Percentiles rank a stretch among this genome's conserved stretches.
Evolutionary conservation across 176 grass and related monocot species (phyloP).

Genomic region (Cenchrus fungigraminus): DNA sequence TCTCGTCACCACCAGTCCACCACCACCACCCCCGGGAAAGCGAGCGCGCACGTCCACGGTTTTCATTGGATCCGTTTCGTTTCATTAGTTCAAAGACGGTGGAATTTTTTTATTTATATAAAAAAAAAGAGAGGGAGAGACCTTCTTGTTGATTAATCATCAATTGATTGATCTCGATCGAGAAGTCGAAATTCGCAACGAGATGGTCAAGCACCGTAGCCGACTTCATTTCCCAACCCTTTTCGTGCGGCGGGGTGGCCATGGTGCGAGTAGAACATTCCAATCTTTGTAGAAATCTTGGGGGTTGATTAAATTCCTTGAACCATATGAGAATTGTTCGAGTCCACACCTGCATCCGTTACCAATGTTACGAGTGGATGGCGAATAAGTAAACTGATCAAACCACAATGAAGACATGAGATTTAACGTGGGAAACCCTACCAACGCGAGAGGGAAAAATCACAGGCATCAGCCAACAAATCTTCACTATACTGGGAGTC

Average conservation of each 20-base stretch:
- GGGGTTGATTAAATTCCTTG: background rate
- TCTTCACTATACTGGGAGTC: too few species aligned
- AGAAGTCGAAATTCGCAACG: background rate
- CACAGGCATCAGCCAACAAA: too few species aligned
- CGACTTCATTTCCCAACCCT: background rate
- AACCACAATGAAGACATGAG: too few species aligned
- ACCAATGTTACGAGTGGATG: too few species aligned
- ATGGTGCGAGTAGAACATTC: background rate
- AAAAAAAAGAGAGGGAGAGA: too few species aligned
- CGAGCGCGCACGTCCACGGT: constrained; percentile 18
- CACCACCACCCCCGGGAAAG: constrained; percentile 4
- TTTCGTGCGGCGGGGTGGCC: background rate
- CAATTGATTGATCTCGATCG: background rate
- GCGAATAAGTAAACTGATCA: too few species aligned
- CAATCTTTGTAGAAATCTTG: background rate
- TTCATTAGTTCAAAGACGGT: constrained; percentile 12
- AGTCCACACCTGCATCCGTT: background rate
- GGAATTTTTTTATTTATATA: background rate
- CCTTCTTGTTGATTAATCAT: background rate
- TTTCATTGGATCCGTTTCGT: constrained; percentile 27
- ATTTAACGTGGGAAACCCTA: too few species aligned
- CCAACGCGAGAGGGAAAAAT: too few species aligned
- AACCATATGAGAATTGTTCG: background rate
- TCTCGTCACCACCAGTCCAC: constrained; percentile 6
- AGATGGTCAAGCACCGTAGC: background rate